phyloP scores from a whole-genome alignment of 1,284 basidiomycete genomes.

The Ceratobasidium theobromae region DNA sequence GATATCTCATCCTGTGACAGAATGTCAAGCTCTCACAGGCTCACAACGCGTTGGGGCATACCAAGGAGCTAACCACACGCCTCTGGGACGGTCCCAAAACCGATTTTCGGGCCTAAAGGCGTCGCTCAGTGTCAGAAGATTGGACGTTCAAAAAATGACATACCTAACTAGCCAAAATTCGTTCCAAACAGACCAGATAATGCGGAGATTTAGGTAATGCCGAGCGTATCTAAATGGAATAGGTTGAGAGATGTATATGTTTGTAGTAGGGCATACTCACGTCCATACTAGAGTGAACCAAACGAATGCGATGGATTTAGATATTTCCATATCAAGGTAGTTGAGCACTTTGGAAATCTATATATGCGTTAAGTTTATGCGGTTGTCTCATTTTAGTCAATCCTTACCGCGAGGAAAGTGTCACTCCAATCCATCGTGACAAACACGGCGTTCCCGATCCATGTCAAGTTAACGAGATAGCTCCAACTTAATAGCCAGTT shows the following conservation, averaged over 20 bases:
- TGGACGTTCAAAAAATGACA: slow-evolving; percentile 42
- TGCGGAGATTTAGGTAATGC: slow-evolving; percentile 86
- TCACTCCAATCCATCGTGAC: slow-evolving; percentile 98
- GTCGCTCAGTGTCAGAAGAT: neutral
- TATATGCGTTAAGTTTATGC: slow-evolving; percentile 23
- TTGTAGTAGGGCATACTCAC: slow-evolving; percentile 51
- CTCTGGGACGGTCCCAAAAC: slow-evolving; percentile 63
- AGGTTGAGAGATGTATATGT: neutral
- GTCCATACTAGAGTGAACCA: slow-evolving; percentile 79
- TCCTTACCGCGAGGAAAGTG: slow-evolving; percentile 79
- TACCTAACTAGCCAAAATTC: slow-evolving; percentile 82
- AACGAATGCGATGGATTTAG: slow-evolving; percentile 67
- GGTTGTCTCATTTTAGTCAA: slow-evolving; percentile 33
- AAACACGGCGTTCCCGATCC: slow-evolving; percentile 84
- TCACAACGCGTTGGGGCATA: slow-evolving; percentile 30
- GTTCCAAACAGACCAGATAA: slow-evolving; percentile 84
- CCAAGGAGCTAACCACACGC: slow-evolving; percentile 72
- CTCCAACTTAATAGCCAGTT: slow-evolving; percentile 67
- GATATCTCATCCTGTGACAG: slow-evolving; percentile 66
- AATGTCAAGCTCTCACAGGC: neutral
- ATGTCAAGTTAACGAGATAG: slow-evolving; percentile 78
- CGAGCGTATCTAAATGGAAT: slow-evolving; percentile 78
- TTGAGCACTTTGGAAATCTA: slow-evolving; percentile 85
- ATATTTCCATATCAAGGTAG: slow-evolving; percentile 70
- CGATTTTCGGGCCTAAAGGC: slow-evolving; percentile 50